A percentile compares a stretch with the other conserved stretches of the same genome.
Conservation (phyloP, 257 asterid species). For the Primulina tabacum region DNA sequence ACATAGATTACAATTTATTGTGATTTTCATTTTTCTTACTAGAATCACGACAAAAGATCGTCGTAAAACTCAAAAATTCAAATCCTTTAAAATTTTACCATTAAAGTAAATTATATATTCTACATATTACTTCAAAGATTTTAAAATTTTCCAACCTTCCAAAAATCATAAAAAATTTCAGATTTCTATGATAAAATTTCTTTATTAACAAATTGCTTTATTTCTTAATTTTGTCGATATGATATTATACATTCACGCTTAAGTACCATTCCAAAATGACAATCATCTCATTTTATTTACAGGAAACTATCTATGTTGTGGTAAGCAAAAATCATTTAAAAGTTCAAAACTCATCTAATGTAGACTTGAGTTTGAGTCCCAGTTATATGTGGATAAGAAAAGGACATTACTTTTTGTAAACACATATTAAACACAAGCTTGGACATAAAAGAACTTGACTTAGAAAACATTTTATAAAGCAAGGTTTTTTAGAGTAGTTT, state of each 20-base stretch:
- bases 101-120: conserved; percentile 19
- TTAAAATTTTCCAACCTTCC: conserved; percentile 22
- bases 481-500: background rate
- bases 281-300: background rate
- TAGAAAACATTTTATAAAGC: too few species aligned
- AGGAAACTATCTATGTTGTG: background rate
- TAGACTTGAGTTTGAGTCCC: background rate
- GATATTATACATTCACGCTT: background rate
- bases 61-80: conserved; percentile 13
- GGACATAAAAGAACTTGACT: too few species aligned
- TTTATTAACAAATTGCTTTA: conserved; percentile 22
- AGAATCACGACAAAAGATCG: conserved; percentile 21
- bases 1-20: conserved; percentile 27
- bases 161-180: conserved; percentile 12
- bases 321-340: background rate
- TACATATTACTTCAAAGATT: conserved; percentile 1
- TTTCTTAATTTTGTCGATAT: background rate
- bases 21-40: conserved; percentile 20
- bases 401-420: background rate
- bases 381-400: background rate
- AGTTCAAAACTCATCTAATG: background rate
- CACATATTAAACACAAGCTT: background rate
- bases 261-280: conserved; percentile 5
- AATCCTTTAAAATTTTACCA: conserved; percentile 17
- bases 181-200: conserved; percentile 3